Evolutionary conservation across 2,329 filamentous ascomycete species (phyloP), one percentile per base, ranked within the genome.

Genomic region (Metarhizium anisopliae): DNA sequence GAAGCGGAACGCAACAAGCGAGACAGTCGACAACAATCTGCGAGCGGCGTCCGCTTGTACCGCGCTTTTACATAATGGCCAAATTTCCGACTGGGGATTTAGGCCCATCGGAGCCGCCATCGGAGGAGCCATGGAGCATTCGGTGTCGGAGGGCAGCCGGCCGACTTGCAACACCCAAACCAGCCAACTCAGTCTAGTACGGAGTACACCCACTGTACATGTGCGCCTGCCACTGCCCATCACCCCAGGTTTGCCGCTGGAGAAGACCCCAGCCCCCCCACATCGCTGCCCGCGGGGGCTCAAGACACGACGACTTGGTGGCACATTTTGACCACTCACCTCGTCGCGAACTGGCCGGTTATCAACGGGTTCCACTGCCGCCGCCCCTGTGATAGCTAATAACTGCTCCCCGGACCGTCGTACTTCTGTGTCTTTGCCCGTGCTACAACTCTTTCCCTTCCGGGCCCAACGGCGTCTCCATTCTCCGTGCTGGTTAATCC

Each of bases 311-410:
- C 16, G 11, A 25, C 5, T n/a, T 8, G 18, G 43, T 25, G 43
- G 43, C 43, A 25, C 43, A 20, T 47, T 47, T n/a, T 47, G 43
- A 25, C 43, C 40, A 53, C 16, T 36, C 45, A 49, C 35, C 51
- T 14, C 38, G 47, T 40, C 16, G 29, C 42, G 38, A 50, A 55
- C 20, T 47, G 29, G 43, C 50, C 56, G 53, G 52, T 32, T 56
- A 55, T 53, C 55, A 53, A 40, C 58, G 56, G 32, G 55, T 59
- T 50, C 56, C 57, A 52, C 51, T 20, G 40, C 47, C 7, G 38
- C 20, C 18, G 6, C 51, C 49, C 45, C 49, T 47, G 51, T 16
- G 29, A 52, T 40, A 47, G 20, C 52, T 30, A 35, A 47, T 29
- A 4, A 47, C 35, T 40, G 38, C 5, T 13, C 38, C 14, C 45